Base-by-base conservation (phyloP, 1,139 yeast genomes). In the Yamadazyma diospyri region DNA sequence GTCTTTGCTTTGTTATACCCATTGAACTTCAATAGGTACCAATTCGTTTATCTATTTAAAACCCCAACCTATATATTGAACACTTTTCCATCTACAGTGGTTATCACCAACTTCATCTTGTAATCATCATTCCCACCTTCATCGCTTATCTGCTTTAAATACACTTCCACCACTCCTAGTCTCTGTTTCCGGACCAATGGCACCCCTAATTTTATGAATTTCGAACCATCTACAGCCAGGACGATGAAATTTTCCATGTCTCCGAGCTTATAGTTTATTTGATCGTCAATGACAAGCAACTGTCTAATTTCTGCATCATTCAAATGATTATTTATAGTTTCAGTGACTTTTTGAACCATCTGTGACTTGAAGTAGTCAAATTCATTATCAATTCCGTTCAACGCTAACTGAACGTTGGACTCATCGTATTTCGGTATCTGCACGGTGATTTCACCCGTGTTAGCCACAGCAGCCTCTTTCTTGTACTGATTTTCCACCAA, bases 311-410 rank as follows among this genome's bases (percentile, higher is more conserved):
- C 6, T 2, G 10, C 13, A 3, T n/a, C 10, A 4, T 22, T 49
- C 4, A 55, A 42, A 29, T 45, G 42, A 24, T 57, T 57, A 4
- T 50, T 40, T 2, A 66, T 50, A 15, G 57, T 40, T 19, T 43
- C 34, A 25, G 59, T 63, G 1, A 57, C 44, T 2, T 55, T 22
- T 11, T 58, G 56, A 4, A 58, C 33, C 4, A 64, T 39, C 37
- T 67, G 66, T 9, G 38, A 29, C 32, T 49, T 54, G 37, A 66
- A 59, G 34, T 57, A 57, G 37, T 64, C 71, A 41, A 48, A 67
- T 41, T 63, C 62, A 40, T 50, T 62, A 9, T 68, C 71, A 17
- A 67, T 52, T 3, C 69, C 71, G n/a, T 48, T 37, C 9, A 58
- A 20, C 4, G 61, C 64, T 37, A 60, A 58, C 17, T 49, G 44